A percentile compares a stretch with the other conserved stretches of the same genome.
phyloP scores from a whole-genome alignment of 257 asterid species.

The Gentiana macrophylla region DNA sequence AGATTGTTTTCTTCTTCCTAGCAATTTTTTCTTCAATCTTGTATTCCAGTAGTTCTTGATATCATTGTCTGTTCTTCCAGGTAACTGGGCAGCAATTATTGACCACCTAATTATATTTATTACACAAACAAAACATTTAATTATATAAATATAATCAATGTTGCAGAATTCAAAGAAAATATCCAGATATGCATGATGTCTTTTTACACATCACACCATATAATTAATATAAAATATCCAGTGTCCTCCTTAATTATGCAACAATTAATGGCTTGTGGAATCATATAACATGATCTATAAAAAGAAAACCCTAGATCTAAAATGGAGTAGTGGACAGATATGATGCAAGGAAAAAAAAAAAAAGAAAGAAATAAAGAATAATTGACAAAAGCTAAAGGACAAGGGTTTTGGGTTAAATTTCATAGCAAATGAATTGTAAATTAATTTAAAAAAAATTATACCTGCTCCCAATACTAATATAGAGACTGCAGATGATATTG shows the following conservation, averaged over 20 bases:
- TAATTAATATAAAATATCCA: too few species aligned
- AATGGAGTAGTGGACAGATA: too few species aligned
- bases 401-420: slow-evolving; percentile 23
- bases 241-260: too few species aligned
- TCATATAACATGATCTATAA: too few species aligned
- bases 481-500: slow-evolving; percentile 85
- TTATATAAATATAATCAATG: too few species aligned
- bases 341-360: too few species aligned
- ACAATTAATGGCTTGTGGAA: too few species aligned
- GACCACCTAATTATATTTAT: slow-evolving; percentile 54
- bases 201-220: too few species aligned
- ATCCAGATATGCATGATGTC: too few species aligned
- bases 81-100: slow-evolving; percentile 89
- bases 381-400: slow-evolving; percentile 54
- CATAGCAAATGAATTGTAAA: background rate
- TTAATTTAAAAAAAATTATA: slow-evolving; percentile 7
- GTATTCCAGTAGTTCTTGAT: slow-evolving; percentile 97
- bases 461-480: slow-evolving; percentile 99
- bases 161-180: too few species aligned
- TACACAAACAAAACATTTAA: too few species aligned
- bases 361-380: slow-evolving; percentile 17
- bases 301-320: too few species aligned
- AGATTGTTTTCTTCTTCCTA: slow-evolving; percentile 64
- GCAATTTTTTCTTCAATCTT: slow-evolving; percentile 63
- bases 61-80: slow-evolving; percentile 93